These are phyloP conservation scores for Magnusiomyces sp. DNA, from an alignment of 1,139 yeast species.

Conservation along the genomic window DNA sequence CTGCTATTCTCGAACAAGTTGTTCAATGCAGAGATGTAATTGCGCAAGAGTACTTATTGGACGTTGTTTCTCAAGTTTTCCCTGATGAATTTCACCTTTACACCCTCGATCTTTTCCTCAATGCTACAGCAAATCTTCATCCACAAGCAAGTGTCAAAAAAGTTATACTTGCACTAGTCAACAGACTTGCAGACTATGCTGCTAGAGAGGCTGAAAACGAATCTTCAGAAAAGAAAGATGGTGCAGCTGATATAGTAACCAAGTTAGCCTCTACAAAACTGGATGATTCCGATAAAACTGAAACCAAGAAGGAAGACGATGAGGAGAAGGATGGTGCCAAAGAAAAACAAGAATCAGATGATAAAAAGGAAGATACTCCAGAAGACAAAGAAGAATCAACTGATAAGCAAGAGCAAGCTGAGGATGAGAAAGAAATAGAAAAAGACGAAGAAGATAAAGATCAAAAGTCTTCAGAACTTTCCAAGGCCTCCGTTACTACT, in stretches of 20 bases:
- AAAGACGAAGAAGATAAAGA: conserved; percentile 6
- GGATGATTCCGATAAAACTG: conserved; percentile 10
- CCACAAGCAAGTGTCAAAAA: conserved; percentile 63
- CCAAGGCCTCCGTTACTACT: conserved; percentile 7
- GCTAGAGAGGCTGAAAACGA: conserved; percentile 26
- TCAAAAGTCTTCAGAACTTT: conserved; percentile 3
- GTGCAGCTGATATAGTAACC: conserved; percentile 2
- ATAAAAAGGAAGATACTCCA: conserved; percentile 4
- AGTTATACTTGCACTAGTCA: conserved; percentile 60
- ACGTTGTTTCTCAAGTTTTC: conserved; percentile 85
- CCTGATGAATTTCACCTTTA: conserved; percentile 86
- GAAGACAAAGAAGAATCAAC: conserved; percentile 11
- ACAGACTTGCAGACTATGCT: conserved; percentile 58
- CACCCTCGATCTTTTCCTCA: conserved; percentile 60
- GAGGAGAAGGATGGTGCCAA: conserved; percentile 1
- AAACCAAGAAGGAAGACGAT: conserved; percentile 10
- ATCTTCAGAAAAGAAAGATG: conserved; percentile 12
- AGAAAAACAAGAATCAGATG: conserved; percentile 7
- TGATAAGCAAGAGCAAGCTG: neutral
- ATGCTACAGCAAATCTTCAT: conserved; percentile 57
- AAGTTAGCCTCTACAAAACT: conserved; percentile 10
- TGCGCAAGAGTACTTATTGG: conserved; percentile 86
- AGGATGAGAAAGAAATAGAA: conserved; percentile 6
- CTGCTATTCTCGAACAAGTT: conserved; percentile 79
- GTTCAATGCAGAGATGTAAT: conserved; percentile 86